Evolutionary conservation across 495 filamentous ascomycete genomes (phyloP), one percentile per base, ranked within the genome.

Genomic region (Aspergillus incahuasiensis): DNA sequence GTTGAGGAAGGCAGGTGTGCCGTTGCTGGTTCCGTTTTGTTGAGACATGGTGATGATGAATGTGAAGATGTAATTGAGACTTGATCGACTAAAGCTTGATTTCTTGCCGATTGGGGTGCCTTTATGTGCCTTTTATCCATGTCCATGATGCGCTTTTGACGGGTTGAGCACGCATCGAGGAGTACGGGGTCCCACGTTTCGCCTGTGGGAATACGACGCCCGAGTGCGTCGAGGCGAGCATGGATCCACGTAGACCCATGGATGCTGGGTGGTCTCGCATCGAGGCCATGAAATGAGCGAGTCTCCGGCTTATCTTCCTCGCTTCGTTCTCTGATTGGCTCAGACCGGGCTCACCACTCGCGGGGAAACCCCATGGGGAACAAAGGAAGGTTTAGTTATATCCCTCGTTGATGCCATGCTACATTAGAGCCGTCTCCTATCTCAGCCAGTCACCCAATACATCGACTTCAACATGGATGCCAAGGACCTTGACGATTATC

Each of bases 181-280:
- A 15, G 6, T 9, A 35, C 32, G 6, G 13, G n/a, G n/a, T n/a
- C n/a, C 32, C 32, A 11, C 32, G 32, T 5, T 11, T 35, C 12
- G 12, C 4, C 32, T 11, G 32, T 12, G 8, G 32, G 32, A 35
- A 6, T 35, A 12, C 3, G 16, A 16, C 12, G 3, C 3, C 13
- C 40, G 19, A 42, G 40, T 42, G 40, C 40, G 5, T 53, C 50
- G 50, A 53, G 30, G 34, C 50, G 50, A 53, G 50, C 40, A 6
- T 16, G 18, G 20, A 51, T 24, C 22, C 35, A 18, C 32, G 6
- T 3, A 3, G 13, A 7, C 9, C 21, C 22, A 15, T 21, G 40
- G 40, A 42, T 42, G 13, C 2, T 9, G 12, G 32, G 3, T 21
- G 40, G 5, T 3, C 50, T 53, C 50, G 50, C 50, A 53, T 53